Evolutionary conservation across 345 rosid genomes (phyloP).

Genomic region (Sonneratia caseolaris): DNA sequence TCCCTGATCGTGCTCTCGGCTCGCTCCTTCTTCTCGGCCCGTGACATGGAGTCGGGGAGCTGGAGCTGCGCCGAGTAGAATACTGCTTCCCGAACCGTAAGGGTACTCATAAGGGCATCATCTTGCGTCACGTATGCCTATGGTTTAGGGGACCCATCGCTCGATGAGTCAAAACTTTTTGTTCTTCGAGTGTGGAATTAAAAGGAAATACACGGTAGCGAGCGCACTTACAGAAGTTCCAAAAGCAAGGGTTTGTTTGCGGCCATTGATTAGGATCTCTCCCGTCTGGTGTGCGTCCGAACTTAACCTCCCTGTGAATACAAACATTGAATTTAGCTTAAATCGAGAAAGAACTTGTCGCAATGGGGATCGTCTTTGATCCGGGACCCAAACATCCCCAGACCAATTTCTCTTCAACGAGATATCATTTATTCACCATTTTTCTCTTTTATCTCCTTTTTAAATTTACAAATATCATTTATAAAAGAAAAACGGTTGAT

Average conservation of each 20-base stretch:
- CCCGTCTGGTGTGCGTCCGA: constrained; percentile 28
- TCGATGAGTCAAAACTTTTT: neutral
- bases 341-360: too few species aligned
- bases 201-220: neutral
- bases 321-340: neutral
- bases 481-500: too few species aligned
- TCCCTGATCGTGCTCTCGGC: constrained; percentile 39
- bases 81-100: constrained; percentile 35
- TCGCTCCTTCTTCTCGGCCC: constrained; percentile 28
- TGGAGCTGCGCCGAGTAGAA: constrained; percentile 50
- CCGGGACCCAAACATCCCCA: too few species aligned
- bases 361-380: too few species aligned
- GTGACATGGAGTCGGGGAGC: constrained; percentile 35
- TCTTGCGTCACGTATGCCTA: constrained; percentile 52
- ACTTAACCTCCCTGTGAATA: constrained; percentile 26
- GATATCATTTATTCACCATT: too few species aligned
- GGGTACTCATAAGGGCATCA: constrained; percentile 29
- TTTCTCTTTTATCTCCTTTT: too few species aligned
- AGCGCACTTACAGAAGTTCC: constrained; percentile 38
- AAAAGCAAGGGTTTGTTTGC: constrained; percentile 29
- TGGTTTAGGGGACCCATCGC: neutral
- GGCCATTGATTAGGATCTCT: constrained; percentile 38
- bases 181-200: neutral
- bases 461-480: too few species aligned
- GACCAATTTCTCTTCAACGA: too few species aligned